Percentiles rank a stretch among this genome's conserved stretches.
Evolutionary conservation across 441 rosid genomes (phyloP).

Genomic region (Theobroma grandiflorum): DNA sequence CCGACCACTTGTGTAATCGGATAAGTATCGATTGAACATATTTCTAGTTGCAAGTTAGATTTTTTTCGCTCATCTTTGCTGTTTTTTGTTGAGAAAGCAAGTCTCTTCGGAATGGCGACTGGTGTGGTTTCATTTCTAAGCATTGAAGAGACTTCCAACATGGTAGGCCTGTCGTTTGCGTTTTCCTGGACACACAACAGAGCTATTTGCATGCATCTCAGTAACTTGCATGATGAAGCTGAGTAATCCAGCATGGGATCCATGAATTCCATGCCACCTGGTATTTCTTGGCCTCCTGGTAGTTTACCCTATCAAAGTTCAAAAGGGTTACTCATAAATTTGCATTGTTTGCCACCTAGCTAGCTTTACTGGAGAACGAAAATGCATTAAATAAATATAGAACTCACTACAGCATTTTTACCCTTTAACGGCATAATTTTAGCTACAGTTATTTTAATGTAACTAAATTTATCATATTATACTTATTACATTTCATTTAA

Average conservation of each 20-base stretch:
- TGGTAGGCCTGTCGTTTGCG: constrained; percentile 40
- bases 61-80: background rate
- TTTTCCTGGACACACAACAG: constrained; percentile 44
- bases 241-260: constrained; percentile 37
- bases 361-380: background rate
- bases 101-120: constrained; percentile 31
- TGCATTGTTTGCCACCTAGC: background rate
- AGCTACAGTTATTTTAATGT: too few species aligned
- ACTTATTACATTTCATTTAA: too few species aligned
- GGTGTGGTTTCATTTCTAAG: constrained; percentile 31
- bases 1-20: constrained; percentile 24
- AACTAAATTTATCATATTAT: too few species aligned
- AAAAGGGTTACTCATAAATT: background rate
- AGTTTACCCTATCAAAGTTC: constrained; percentile 32
- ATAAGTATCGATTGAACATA: constrained; percentile 25
- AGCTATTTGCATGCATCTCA: constrained; percentile 42
- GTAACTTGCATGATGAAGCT: constrained; percentile 19
- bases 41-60: background rate
- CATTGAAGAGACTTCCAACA: constrained; percentile 40
- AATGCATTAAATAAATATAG: constrained; percentile 25
- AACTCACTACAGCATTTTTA: too few species aligned
- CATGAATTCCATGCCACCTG: constrained; percentile 38
- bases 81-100: constrained; percentile 36
- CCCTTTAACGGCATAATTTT: too few species aligned
- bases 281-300: constrained; percentile 37